A percentile compares a stretch with the other conserved stretches of the same genome.
These are phyloP conservation scores for Mucor indicus DNA, from an alignment of 371 early-diverging fungal species.

Conservation along the genomic window DNA sequence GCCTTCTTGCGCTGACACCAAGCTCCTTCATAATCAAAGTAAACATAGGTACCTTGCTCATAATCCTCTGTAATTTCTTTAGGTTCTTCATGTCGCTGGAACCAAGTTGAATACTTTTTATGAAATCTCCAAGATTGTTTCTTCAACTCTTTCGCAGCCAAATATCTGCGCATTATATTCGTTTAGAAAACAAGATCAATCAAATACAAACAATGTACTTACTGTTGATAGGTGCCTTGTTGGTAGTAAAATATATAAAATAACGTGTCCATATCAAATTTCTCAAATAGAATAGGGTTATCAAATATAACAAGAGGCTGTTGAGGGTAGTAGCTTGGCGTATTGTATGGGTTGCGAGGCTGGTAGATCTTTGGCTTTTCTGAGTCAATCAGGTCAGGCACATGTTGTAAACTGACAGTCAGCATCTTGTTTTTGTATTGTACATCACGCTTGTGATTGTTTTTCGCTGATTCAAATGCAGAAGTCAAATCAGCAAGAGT, in stretches of 20 bases:
- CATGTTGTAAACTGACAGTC: conserved; percentile 71
- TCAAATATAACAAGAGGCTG: conserved; percentile 80
- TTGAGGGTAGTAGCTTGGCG: conserved; percentile 90
- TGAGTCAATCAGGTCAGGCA: conserved; percentile 75
- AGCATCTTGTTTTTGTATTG: conserved; percentile 65
- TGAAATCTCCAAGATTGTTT: conserved; percentile 99
- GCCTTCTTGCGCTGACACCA: conserved; percentile 98
- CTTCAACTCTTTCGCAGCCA: conserved; percentile 96
- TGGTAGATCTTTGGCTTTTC: conserved; percentile 69
- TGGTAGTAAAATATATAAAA: conserved; percentile 99
- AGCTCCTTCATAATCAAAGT: conserved; percentile 98
- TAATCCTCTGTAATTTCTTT: conserved; percentile 95
- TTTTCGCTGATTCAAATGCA: conserved; percentile 76
- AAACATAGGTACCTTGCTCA: conserved; percentile 98
- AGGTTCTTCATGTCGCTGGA: conserved; percentile 98
- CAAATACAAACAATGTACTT: too few species aligned
- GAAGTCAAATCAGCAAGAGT: conserved; percentile 74
- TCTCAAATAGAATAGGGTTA: conserved; percentile 81
- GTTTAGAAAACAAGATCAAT: too few species aligned
- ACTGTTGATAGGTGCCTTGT: conserved; percentile 96
- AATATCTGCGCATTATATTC: too few species aligned
- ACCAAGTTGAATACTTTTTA: conserved; percentile 98
- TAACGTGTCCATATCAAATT: conserved; percentile 94
- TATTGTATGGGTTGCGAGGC: conserved; percentile 74
- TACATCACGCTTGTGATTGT: conserved; percentile 22